Evolutionary conservation across 164 flowering plant species (phyloP).

Genomic region (Kingdonia uniflora): DNA sequence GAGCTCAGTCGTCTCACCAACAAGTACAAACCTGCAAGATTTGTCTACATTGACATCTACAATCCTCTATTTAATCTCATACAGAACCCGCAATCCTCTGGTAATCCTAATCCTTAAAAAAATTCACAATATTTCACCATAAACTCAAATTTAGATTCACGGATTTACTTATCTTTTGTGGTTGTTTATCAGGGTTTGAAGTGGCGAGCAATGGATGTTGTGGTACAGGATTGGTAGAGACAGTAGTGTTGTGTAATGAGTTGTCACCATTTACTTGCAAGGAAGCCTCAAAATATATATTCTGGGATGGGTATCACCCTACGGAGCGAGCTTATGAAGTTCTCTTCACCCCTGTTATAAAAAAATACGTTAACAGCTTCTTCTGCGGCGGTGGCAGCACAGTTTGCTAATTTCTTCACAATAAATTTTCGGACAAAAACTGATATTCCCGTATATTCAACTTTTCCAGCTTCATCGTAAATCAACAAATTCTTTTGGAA

Average conservation of each 20-base stretch:
- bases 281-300: conserved; percentile 9
- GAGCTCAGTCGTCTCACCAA: conserved; percentile 6
- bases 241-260: conserved; percentile 23
- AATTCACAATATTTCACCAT: no score
- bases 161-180: background rate
- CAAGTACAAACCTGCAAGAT: background rate
- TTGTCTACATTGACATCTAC: conserved; percentile 25
- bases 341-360: conserved; percentile 11
- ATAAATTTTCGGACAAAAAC: no score
- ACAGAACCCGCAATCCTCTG: conserved; percentile 18
- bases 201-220: conserved; percentile 28
- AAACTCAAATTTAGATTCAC: no score
- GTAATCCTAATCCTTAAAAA: conserved; percentile 10
- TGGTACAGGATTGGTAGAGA: conserved; percentile 39
- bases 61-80: conserved; percentile 25
- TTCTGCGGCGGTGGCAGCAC: conserved; percentile 14
- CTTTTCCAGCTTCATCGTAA: no score
- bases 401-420: no score
- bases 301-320: conserved; percentile 61
- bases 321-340: conserved; percentile 24
- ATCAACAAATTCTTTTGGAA: no score
- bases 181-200: conserved; percentile 28
- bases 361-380: conserved; percentile 10
- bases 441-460: no score
- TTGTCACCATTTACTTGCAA: no score